phyloP scores from a whole-genome alignment of 768 basidiomycete species.

The Pisolithus microcarpus region DNA sequence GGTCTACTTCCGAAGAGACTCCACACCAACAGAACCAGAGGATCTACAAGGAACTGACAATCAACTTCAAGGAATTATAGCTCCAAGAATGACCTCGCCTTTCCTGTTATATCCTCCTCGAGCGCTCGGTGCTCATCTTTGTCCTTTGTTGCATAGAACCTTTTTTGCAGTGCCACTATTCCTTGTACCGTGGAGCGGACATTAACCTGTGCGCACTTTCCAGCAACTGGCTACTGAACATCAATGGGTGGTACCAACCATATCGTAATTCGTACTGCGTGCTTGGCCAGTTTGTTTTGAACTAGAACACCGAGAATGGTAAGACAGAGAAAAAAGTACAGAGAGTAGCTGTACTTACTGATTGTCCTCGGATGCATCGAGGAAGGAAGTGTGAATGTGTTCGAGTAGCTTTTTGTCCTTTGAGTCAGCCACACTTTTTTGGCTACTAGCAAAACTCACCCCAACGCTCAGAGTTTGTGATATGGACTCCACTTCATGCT shows the following conservation, averaged over 20 bases:
- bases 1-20: background rate
- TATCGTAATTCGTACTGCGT: too few species aligned
- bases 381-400: too few species aligned
- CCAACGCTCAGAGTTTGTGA: too few species aligned
- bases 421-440: too few species aligned
- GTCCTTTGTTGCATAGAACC: background rate
- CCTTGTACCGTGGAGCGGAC: background rate
- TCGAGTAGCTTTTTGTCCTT: too few species aligned
- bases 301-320: too few species aligned
- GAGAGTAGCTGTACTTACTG: too few species aligned
- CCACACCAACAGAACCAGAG: background rate
- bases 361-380: too few species aligned
- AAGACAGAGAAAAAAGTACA: too few species aligned
- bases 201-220: background rate
- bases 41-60: background rate
- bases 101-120: background rate
- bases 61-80: background rate
- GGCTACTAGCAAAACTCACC: too few species aligned
- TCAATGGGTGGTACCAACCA: background rate
- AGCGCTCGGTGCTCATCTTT: background rate
- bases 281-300: too few species aligned
- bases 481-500: too few species aligned
- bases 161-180: background rate
- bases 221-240: background rate
- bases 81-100: background rate